Percentiles rank a stretch among this genome's conserved stretches.
Conservation (phyloP, 345 rosid genomes). For the Cardiospermum halicacabum region DNA sequence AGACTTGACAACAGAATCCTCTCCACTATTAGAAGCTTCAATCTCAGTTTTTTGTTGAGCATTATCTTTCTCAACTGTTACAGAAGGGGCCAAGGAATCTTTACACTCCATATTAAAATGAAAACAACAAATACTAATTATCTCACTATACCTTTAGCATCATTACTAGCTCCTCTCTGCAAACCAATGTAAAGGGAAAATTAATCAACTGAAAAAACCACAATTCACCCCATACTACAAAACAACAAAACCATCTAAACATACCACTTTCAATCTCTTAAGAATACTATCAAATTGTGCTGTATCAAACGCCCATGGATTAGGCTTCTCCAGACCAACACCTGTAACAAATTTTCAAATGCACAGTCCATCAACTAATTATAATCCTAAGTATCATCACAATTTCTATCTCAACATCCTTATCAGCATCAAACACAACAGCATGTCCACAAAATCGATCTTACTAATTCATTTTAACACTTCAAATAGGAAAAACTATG, state of each 20-base stretch:
- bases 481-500: not conserved
- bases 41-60: slow-evolving; percentile 29
- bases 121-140: not conserved
- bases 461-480: not conserved
- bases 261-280: slow-evolving; percentile 91
- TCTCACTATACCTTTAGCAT: slow-evolving; percentile 46
- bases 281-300: slow-evolving; percentile 92
- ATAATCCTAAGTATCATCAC: not conserved
- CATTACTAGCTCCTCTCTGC: slow-evolving; percentile 65
- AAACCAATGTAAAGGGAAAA: not conserved
- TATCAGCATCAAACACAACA: not conserved
- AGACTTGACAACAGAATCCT: slow-evolving; percentile 44
- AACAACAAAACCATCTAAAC: not conserved
- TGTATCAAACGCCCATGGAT: slow-evolving; percentile 93
- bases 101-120: not conserved
- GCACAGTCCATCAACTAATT: not conserved
- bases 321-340: slow-evolving; percentile 85
- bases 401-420: not conserved
- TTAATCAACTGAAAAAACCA: not conserved
- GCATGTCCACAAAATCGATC: not conserved
- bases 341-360: slow-evolving; percentile 40
- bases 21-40: slow-evolving; percentile 28
- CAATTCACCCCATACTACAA: not conserved
- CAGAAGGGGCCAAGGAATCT: slow-evolving; percentile 7
- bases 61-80: slow-evolving; percentile 32